phyloP scores from a whole-genome alignment of 306 rosid species.

The Quercus ilex region DNA sequence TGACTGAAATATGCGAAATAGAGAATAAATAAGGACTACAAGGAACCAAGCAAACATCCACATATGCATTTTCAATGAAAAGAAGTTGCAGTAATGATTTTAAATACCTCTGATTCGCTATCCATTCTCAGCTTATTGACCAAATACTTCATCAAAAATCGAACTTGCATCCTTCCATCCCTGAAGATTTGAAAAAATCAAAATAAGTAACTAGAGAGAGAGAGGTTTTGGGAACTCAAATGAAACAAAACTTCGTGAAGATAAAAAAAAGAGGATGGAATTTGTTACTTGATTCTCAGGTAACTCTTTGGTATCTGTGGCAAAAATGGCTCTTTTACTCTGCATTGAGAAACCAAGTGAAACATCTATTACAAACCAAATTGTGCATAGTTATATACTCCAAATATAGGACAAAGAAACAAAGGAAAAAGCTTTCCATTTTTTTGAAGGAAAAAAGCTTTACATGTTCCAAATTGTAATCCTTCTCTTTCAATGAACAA shows the following conservation, averaged over 20 bases:
- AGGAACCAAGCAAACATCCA: background rate
- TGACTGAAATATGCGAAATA: conserved; percentile 10
- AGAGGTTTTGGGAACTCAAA: background rate
- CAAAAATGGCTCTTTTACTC: conserved; percentile 75
- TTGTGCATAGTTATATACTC: background rate
- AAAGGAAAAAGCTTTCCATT: background rate
- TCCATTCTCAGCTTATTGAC: conserved; percentile 77
- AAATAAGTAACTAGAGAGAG: background rate
- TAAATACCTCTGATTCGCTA: conserved; percentile 89
- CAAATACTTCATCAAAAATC: conserved; percentile 84
- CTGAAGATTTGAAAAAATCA: conserved; percentile 27
- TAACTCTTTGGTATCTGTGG: conserved; percentile 91
- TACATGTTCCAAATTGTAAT: background rate
- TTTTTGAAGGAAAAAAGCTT: too few species aligned
- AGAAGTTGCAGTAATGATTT: background rate
- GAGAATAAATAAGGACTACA: background rate
- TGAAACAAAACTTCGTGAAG: background rate
- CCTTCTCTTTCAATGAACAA: background rate
- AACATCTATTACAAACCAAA: background rate
- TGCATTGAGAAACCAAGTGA: conserved; percentile 38
- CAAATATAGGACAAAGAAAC: background rate
- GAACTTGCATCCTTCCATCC: conserved; percentile 93
- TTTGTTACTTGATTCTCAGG: conserved; percentile 81
- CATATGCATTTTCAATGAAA: background rate
- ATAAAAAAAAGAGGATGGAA: background rate